Evolutionary conservation across 2,329 filamentous ascomycete genomes (phyloP).

Genomic region (Paecilomyces dactylethromorphus): DNA sequence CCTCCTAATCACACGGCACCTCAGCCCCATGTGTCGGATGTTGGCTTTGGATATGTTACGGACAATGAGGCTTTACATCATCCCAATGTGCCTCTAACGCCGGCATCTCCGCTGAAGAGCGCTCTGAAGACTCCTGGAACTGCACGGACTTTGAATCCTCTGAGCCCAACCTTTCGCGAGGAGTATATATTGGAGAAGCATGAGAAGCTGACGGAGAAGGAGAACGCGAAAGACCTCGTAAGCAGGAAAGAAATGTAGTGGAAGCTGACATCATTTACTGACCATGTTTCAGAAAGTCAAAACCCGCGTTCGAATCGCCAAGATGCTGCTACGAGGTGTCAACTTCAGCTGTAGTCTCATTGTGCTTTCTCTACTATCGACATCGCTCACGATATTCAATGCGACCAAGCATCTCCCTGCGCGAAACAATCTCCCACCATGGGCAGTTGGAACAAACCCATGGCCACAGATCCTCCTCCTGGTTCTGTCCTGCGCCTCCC

Average conservation of each 20-base stretch:
- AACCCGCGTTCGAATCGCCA: conserved; percentile 82
- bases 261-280: conserved; percentile 8
- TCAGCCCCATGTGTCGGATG: conserved; percentile 61
- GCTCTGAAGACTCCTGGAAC: conserved; percentile 84
- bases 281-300: conserved; percentile 69
- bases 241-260: conserved; percentile 30
- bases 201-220: conserved; percentile 73
- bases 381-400: conserved; percentile 90
- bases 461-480: conserved; percentile 91
- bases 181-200: conserved; percentile 81
- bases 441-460: conserved; percentile 69
- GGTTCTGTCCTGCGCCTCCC: conserved; percentile 69
- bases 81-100: conserved; percentile 53
- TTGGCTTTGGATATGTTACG: conserved; percentile 86
- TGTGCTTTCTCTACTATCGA: conserved; percentile 79
- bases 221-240: conserved; percentile 84
- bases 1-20: conserved; percentile 44
- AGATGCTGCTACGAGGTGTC: conserved; percentile 88
- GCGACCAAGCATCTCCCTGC: conserved; percentile 67
- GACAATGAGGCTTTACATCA: conserved; percentile 45
- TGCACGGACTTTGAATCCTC: conserved; percentile 66
- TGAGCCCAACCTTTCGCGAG: conserved; percentile 88
- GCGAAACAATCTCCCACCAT: conserved; percentile 75
- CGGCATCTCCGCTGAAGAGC: conserved; percentile 78
- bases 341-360: conserved; percentile 97